These are phyloP conservation scores for Paramecium primaurelia DNA, from an alignment of 73 alveolate species.

Conservation along the genomic window DNA sequence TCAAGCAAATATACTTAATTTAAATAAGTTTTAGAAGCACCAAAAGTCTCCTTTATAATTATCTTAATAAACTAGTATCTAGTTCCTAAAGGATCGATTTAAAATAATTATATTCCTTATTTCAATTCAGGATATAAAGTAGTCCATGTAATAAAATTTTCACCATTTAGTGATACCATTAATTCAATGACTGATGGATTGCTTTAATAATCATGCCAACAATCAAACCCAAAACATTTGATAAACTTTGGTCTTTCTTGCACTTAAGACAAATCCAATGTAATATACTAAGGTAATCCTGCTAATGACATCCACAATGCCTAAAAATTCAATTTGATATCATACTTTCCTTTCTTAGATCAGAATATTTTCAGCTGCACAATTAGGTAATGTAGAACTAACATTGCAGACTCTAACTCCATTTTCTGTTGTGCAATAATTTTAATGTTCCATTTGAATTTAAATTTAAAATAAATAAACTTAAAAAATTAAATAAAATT, in stretches of 20 bases:
- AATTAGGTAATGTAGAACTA: conserved; percentile 6
- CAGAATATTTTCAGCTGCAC: conserved; percentile 43
- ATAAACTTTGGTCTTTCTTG: conserved; percentile 57
- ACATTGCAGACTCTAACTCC: conserved; percentile 50
- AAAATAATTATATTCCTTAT: conserved; percentile 60
- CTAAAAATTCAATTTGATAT: not conserved
- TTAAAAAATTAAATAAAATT: not conserved
- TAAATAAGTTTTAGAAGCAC: conserved; percentile 67
- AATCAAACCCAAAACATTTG: conserved; percentile 66
- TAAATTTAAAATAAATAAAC: conserved; percentile 18
- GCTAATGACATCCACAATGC: conserved; percentile 63
- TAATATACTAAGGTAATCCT: conserved; percentile 63
- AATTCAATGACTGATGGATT: conserved; percentile 68
- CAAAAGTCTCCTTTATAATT: conserved; percentile 64
- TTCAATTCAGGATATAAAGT: conserved; percentile 58
- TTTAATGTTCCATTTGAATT: conserved; percentile 15
- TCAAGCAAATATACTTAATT: conserved; percentile 60
- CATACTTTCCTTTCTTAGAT: not conserved
- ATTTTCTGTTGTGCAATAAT: conserved; percentile 57
- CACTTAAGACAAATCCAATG: conserved; percentile 55
- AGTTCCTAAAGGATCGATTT: conserved; percentile 63
- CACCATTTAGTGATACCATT: conserved; percentile 53
- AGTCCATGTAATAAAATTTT: conserved; percentile 62
- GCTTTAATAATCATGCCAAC: conserved; percentile 70
- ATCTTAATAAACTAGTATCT: conserved; percentile 53